Base-by-base conservation (phyloP, 192 early-diverging fungal genomes). In the Rhizophlyctis rosea region DNA sequence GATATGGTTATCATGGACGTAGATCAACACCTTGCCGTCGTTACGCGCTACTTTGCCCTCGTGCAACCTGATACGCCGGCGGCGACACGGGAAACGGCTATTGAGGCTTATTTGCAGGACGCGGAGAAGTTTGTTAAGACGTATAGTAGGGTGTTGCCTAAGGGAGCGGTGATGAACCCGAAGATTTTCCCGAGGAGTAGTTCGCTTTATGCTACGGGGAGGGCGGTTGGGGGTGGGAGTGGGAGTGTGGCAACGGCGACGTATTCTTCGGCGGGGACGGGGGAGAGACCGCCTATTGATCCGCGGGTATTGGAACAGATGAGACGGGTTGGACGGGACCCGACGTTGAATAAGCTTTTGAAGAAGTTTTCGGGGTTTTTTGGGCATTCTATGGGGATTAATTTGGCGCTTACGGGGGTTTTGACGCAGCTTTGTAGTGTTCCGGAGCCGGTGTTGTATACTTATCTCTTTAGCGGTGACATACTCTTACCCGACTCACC, bases 361-460 rank as follows among this genome's bases (percentile, higher is more conserved):
- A 50, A 48, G 14, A 80, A 78, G 49, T 44, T 80, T 16, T n/a
- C 58, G 16, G 65, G 57, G 53, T 93, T 95, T 62, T 95, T 94
- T 76, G 82, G 84, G 0, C 93, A 98, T 61, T 87, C 90, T 24
- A 87, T 87, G 27, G 87, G 88, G 30, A 83, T 95, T 61, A 98
- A 98, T 67, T 67, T 98, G 69, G 92, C 93, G 0, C 73, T 98
- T 27, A 98, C 95, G 0, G 92, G 92, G 27, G 89, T 95, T 27
- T 71, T 98, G 29, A 83, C 90, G 0, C 87, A 90, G n/a, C 73
- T 98, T 55, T 87, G 88, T 1, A 73, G 90, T n/a, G 33, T 50
- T 16, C 69, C 70, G 3, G 57, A 62, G 30, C 77, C 76, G 14
- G 34, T 81, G 18, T 59, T 80, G 21, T 72, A 76, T 52, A 36